A percentile compares a stretch with the other conserved stretches of the same genome.
Conservation (phyloP, 108 stramenopile species). For the Nitzschia sp. region DNA sequence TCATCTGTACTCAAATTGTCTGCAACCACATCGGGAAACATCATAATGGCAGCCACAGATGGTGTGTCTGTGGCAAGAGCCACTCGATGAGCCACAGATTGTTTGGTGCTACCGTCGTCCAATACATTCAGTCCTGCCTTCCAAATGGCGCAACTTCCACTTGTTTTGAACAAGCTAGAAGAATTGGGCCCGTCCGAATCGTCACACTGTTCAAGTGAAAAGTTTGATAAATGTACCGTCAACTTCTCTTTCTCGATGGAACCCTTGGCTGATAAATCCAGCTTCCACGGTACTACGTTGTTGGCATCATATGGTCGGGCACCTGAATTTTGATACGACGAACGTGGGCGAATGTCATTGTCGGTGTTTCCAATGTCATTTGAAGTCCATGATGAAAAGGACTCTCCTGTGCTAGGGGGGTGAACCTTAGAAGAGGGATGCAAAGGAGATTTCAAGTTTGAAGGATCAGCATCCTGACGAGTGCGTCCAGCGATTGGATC, state of each 20-base stretch:
- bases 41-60: conserved; percentile 69
- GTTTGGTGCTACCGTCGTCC: not conserved
- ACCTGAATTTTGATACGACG: not conserved
- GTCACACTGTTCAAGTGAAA: conserved; percentile 55
- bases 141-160: conserved; percentile 77
- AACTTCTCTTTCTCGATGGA: conserved; percentile 57
- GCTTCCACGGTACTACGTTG: conserved; percentile 72
- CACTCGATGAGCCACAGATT: conserved; percentile 37
- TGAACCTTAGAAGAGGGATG: not conserved
- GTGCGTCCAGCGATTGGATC: conserved; percentile 55
- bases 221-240: conserved; percentile 57
- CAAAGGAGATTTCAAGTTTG: not conserved
- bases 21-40: conserved; percentile 68
- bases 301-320: conserved; percentile 67
- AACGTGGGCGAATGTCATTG: conserved; percentile 11
- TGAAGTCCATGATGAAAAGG: conserved; percentile 75
- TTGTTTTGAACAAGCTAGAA: conserved; percentile 48
- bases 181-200: conserved; percentile 23
- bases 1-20: conserved; percentile 33
- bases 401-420: conserved; percentile 22
- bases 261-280: conserved; percentile 69
- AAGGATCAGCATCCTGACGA: conserved; percentile 2
- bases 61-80: conserved; percentile 53
- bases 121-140: conserved; percentile 23
- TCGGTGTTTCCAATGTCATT: conserved; percentile 17